These are phyloP conservation scores for Cardiospermum halicacabum DNA, from an alignment of 345 rosid species.

Conservation along the genomic window DNA sequence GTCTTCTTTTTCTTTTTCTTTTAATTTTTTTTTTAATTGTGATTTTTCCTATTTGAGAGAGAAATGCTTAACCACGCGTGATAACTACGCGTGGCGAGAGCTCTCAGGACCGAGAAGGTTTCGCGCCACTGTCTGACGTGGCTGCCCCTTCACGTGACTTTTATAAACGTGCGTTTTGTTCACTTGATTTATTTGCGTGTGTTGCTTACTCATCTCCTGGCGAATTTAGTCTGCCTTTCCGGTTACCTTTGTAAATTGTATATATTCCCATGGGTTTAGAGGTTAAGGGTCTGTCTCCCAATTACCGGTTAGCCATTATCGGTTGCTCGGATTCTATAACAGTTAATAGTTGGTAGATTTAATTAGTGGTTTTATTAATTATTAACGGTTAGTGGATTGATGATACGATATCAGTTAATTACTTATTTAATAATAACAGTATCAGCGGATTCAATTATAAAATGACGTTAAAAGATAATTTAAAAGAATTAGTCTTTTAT, in stretches of 20 bases:
- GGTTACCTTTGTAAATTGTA: background rate
- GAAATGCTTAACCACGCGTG: slow-evolving; percentile 13
- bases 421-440: no score
- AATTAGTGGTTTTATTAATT: no score
- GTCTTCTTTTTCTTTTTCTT: slow-evolving; percentile 3
- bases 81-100: background rate
- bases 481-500: no score
- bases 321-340: no score
- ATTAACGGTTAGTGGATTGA: no score
- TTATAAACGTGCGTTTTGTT: background rate
- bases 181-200: slow-evolving; percentile 11
- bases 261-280: no score
- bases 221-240: background rate
- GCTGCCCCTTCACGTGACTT: slow-evolving; percentile 9
- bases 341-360: no score
- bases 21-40: background rate
- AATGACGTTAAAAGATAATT: no score
- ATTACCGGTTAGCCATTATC: no score
- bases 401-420: no score
- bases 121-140: background rate
- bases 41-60: background rate
- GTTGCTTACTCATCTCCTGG: background rate
- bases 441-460: no score
- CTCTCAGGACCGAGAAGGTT: background rate
- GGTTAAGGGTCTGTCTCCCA: no score